Conservation (phyloP, 495 filamentous ascomycete genomes). For the Tuber umbilicatum region DNA sequence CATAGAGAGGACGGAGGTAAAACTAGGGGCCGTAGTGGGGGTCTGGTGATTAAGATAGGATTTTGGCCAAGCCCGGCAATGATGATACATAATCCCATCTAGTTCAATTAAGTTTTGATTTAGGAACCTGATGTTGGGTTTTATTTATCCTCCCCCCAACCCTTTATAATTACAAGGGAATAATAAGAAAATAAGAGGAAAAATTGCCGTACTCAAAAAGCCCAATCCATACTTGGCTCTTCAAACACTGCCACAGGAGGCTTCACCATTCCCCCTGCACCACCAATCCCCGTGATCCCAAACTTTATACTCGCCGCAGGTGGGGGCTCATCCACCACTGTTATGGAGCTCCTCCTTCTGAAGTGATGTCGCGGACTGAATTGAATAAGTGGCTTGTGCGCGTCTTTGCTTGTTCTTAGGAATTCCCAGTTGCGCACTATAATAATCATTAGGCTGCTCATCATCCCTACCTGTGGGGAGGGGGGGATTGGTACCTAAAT, state of each 20-base stretch:
- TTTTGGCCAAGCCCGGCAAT: too few relatives aligned
- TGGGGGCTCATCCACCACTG: conserved; percentile 68
- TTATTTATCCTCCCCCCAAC: not conserved
- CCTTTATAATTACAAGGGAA: not conserved
- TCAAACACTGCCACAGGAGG: conserved; percentile 74
- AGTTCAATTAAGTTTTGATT: not conserved
- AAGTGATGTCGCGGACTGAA: conserved; percentile 56
- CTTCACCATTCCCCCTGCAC: conserved; percentile 48
- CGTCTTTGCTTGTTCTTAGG: conserved; percentile 52
- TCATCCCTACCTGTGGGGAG: not conserved
- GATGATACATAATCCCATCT: not conserved
- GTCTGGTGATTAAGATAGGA: too few relatives aligned
- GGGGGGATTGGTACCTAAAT: conserved; percentile 46
- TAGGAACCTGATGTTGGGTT: not conserved
- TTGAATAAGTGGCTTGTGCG: conserved; percentile 36
- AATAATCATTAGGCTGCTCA: conserved; percentile 18
- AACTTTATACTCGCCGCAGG: conserved; percentile 22
- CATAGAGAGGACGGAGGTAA: too few relatives aligned
- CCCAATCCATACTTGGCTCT: conserved; percentile 76
- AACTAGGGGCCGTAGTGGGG: too few relatives aligned
- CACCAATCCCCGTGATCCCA: conserved; percentile 17
- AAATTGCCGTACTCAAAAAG: conserved; percentile 32
- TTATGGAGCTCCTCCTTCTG: conserved; percentile 62
- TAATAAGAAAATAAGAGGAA: not conserved
- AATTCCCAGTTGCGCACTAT: conserved; percentile 80